A percentile compares a stretch with the other conserved stretches of the same genome.
Evolutionary conservation across 768 basidiomycete genomes (phyloP).

Genomic region (Tylopilus rubrobrunneus): DNA sequence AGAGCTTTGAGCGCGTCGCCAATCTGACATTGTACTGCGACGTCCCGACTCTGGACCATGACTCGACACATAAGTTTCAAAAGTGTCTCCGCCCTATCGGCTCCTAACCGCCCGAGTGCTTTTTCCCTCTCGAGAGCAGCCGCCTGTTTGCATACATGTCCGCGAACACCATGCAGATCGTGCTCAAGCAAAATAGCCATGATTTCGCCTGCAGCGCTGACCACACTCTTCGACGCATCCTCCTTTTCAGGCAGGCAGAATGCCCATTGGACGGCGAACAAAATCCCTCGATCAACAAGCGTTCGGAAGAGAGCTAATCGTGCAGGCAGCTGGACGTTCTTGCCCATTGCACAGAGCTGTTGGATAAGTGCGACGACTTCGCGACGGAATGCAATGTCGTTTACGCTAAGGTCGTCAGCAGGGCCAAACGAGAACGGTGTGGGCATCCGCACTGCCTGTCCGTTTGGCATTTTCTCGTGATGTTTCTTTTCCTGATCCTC

Average conservation of each 20-base stretch:
- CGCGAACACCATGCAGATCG: slow-evolving; percentile 81
- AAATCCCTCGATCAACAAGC: slow-evolving; percentile 82
- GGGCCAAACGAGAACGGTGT: slow-evolving; percentile 52
- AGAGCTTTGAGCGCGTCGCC: slow-evolving; percentile 82
- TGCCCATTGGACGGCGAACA: slow-evolving; percentile 93
- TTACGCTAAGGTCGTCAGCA: slow-evolving; percentile 51
- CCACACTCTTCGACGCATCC: slow-evolving; percentile 48
- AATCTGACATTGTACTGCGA: slow-evolving; percentile 87
- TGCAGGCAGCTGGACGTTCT: slow-evolving; percentile 88
- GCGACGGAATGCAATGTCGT: slow-evolving; percentile 53
- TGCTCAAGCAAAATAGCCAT: slow-evolving; percentile 85
- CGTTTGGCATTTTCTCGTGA: slow-evolving; percentile 34
- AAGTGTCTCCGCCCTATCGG: slow-evolving; percentile 68
- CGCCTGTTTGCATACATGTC: slow-evolving; percentile 80
- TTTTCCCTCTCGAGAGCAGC: slow-evolving; percentile 66
- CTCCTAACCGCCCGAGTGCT: slow-evolving; percentile 49
- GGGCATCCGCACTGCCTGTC: slow-evolving; percentile 23
- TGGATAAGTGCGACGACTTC: slow-evolving; percentile 87
- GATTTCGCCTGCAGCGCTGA: slow-evolving; percentile 83
- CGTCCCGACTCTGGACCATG: slow-evolving; percentile 73
- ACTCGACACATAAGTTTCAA: slow-evolving; percentile 72
- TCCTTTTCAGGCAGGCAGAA: slow-evolving; percentile 65
- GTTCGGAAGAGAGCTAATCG: slow-evolving; percentile 83
- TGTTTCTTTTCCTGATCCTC: slow-evolving; percentile 36
- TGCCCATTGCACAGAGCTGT: slow-evolving; percentile 92